Evolutionary conservation across 257 asterid species (phyloP).

Genomic region (Verbascum thapsus): DNA sequence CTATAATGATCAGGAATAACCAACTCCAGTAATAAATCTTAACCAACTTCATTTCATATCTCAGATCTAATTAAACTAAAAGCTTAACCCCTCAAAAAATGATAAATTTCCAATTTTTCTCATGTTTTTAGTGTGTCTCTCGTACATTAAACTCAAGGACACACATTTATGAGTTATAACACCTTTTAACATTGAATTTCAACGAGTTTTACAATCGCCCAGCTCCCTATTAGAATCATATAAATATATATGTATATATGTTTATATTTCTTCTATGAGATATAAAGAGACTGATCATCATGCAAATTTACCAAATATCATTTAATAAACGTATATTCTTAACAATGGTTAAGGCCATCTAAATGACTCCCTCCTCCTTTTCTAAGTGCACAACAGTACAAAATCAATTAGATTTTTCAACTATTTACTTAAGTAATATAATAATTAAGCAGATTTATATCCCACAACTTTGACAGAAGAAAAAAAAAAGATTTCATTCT

Average conservation of each 20-base stretch:
- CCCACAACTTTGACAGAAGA: slow-evolving; percentile 42
- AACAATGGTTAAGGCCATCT: not conserved
- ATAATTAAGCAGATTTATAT: slow-evolving; percentile 34
- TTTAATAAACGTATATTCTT: not conserved
- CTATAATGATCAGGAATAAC: too few relatives aligned
- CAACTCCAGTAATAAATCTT: too few relatives aligned
- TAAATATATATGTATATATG: not conserved
- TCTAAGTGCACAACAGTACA: slow-evolving; percentile 37
- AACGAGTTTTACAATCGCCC: too few relatives aligned
- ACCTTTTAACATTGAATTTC: too few relatives aligned
- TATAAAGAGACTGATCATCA: slow-evolving; percentile 26
- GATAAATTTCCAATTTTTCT: too few relatives aligned
- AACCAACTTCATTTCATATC: too few relatives aligned
- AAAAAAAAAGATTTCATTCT: slow-evolving; percentile 25
- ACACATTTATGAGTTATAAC: too few relatives aligned
- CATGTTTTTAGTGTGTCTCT: too few relatives aligned
- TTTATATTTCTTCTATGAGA: slow-evolving; percentile 22
- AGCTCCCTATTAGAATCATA: too few relatives aligned
- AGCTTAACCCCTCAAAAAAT: too few relatives aligned
- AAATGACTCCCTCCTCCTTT: slow-evolving; percentile 27
- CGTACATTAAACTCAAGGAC: too few relatives aligned
- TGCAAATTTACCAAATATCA: slow-evolving; percentile 31
- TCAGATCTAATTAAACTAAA: too few relatives aligned
- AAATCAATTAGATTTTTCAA: slow-evolving; percentile 35
- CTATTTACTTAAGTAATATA: slow-evolving; percentile 41